Conservation (phyloP, 2,329 filamentous ascomycete genomes). For the Cladophialophora carrionii region DNA sequence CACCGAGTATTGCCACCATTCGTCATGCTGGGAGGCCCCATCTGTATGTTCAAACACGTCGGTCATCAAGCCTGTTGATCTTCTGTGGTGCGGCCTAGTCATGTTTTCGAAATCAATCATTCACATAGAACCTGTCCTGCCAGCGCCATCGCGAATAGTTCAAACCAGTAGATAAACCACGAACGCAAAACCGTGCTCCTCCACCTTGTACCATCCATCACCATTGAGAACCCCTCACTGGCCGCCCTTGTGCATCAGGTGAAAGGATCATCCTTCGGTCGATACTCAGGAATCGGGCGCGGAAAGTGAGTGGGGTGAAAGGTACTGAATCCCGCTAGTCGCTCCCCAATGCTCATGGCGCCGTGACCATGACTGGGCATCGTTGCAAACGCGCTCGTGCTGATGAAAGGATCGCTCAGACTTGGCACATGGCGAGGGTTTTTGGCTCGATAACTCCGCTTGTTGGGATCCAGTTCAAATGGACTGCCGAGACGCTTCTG, state of each 20-base stretch:
- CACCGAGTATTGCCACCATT: background rate
- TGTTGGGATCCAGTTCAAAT: slow-evolving; percentile 48
- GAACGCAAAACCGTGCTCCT: background rate
- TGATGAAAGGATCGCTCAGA: slow-evolving; percentile 51
- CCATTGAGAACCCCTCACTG: background rate
- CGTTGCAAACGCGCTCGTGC: slow-evolving; percentile 34
- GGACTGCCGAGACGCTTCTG: slow-evolving; percentile 55
- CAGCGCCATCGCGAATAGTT: slow-evolving; percentile 14
- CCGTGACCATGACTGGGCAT: slow-evolving; percentile 31
- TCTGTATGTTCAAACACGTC: slow-evolving; percentile 11
- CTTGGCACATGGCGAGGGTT: slow-evolving; percentile 48
- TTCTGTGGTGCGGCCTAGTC: slow-evolving; percentile 2
- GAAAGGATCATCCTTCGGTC: slow-evolving; percentile 33
- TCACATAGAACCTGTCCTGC: slow-evolving; percentile 1
- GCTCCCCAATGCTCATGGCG: slow-evolving; percentile 34
- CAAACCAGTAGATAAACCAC: slow-evolving; percentile 5
- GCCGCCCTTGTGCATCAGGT: slow-evolving; percentile 13
- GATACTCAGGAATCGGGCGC: slow-evolving; percentile 17
- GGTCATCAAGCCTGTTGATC: slow-evolving; percentile 21
- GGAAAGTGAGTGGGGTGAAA: slow-evolving; percentile 31
- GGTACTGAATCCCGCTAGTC: slow-evolving; percentile 33
- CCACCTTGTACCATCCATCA: background rate
- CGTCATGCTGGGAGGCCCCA: background rate
- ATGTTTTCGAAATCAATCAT: slow-evolving; percentile 2
- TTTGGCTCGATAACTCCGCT: slow-evolving; percentile 43